Base-by-base conservation (phyloP, 352 stramenopile genomes). In the Phytophthora chlamydospora region DNA sequence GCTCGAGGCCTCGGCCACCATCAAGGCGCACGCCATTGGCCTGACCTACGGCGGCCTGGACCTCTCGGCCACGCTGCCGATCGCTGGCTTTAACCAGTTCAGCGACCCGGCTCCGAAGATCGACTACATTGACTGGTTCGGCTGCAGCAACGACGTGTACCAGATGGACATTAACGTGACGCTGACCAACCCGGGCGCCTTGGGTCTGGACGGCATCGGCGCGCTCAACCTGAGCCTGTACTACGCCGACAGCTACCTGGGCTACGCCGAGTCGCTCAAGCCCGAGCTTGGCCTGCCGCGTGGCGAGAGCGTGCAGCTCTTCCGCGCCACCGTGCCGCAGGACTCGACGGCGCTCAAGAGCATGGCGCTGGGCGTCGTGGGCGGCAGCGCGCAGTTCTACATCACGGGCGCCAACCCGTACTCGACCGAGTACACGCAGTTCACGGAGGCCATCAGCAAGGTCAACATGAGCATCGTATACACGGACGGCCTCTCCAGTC, bases 181-280 rank as follows among this genome's bases (percentile, higher is more conserved):
- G 12, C 52, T 90, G 32, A 64, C 73, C 48, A 85, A 86, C 61
- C 60, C 71, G 50, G 62, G 72, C 16, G 46, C 67, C 32, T 72
- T 90, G 53, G 78, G 78, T 10, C 55, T 90, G 17, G 59, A 84
- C 41, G 76, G 81, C 57, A 75, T 92, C 27, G 83, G 79, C 36
- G 59, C 68, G 41, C 75, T 92, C 42, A 92, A 90, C 60, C 58
- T 92, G 60, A 89, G 68, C 14, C 56, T 92, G 31, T 89, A 89
- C 73, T 88, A 82, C 61, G 57, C 66, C 11, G 49, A 85, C 34
- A 68, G 74, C 24, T 92, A 88, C 61, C 56, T 92, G 33, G 83
- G 83, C 16, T 87, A 89, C 55, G 77, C 78, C 2, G 36, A 84
- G 33, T 87, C 80, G 42, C 51, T 59, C 8, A 64, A 78, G 32